Evolutionary conservation across 805 yeast species (phyloP).

Genomic region (Candida hispaniensis): DNA sequence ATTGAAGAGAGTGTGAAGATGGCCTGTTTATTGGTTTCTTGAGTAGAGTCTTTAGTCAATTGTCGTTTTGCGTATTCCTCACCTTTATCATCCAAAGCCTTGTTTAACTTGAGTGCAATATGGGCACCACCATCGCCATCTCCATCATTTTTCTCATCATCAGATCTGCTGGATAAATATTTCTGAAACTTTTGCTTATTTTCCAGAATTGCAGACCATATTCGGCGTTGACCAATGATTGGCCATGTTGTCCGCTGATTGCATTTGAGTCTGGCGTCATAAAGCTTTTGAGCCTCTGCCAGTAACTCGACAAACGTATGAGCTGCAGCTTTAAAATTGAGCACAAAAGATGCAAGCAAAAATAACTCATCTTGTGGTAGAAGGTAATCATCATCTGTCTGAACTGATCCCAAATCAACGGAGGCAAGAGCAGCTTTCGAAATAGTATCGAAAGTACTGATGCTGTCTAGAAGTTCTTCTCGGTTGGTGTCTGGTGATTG

Average conservation of each 20-base stretch:
- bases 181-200: slow-evolving; percentile 29
- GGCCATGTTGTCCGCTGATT: not conserved
- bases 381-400: slow-evolving; percentile 25
- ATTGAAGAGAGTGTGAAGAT: slow-evolving; percentile 3
- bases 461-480: slow-evolving; percentile 10
- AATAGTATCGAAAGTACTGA: slow-evolving; percentile 3
- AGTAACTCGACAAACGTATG: slow-evolving; percentile 2
- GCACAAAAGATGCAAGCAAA: slow-evolving; percentile 38
- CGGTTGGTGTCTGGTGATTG: slow-evolving; percentile 2
- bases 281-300: slow-evolving; percentile 2
- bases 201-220: slow-evolving; percentile 37
- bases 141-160: slow-evolving; percentile 7
- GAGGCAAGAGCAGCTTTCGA: slow-evolving; percentile 7
- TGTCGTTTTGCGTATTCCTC: slow-evolving; percentile 3
- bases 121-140: slow-evolving; percentile 12
- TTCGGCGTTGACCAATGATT: slow-evolving; percentile 15
- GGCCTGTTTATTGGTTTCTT: slow-evolving; percentile 1
- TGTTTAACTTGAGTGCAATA: slow-evolving; percentile 1
- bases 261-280: slow-evolving; percentile 1
- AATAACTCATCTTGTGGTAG: slow-evolving; percentile 43
- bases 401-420: slow-evolving; percentile 4
- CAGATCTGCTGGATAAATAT: slow-evolving; percentile 27
- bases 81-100: slow-evolving; percentile 3
- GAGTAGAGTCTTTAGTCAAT: not conserved
- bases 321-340: slow-evolving; percentile 30